Percentiles rank a stretch among this genome's conserved stretches.
These are phyloP conservation scores for Pisolithus thermaeus DNA, from an alignment of 1,284 basidiomycete genomes.

Conservation along the genomic window DNA sequence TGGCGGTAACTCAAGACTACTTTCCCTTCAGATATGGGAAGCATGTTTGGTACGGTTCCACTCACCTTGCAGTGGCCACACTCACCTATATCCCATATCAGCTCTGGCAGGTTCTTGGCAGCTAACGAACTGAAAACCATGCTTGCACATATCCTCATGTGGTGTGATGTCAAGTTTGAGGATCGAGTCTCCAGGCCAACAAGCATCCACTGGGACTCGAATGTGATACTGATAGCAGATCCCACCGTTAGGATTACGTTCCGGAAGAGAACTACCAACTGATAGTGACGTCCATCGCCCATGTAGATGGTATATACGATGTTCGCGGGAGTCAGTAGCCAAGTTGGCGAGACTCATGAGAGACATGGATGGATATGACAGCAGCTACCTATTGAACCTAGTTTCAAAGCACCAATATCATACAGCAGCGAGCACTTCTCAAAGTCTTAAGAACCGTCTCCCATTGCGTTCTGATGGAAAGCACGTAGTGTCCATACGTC, in stretches of 20 bases:
- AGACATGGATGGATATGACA: too few species aligned
- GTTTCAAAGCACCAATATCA: too few species aligned
- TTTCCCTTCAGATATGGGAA: slow-evolving; percentile 17
- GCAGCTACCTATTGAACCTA: too few species aligned
- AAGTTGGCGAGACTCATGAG: too few species aligned
- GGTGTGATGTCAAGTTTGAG: slow-evolving; percentile 11
- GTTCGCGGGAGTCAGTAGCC: too few species aligned
- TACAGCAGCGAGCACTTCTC: too few species aligned
- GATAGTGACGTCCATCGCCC: background rate
- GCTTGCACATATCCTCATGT: slow-evolving; percentile 6
- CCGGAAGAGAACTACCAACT: background rate
- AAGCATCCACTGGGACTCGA: background rate
- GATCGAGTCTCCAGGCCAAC: background rate
- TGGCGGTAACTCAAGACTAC: slow-evolving; percentile 14
- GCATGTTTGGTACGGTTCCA: slow-evolving; percentile 12
- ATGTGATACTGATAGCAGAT: background rate
- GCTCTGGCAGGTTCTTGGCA: slow-evolving; percentile 10
- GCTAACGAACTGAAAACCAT: slow-evolving; percentile 6
- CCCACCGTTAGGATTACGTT: background rate
- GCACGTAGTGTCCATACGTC: too few species aligned
- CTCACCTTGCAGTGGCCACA: background rate
- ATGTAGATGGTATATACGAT: too few species aligned
- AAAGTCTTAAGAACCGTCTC: too few species aligned
- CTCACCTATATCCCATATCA: background rate
- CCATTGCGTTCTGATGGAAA: too few species aligned